Evolutionary conservation across 768 basidiomycete species (phyloP), one percentile per base, ranked within the genome.

Genomic region (Amanita thiersii): DNA sequence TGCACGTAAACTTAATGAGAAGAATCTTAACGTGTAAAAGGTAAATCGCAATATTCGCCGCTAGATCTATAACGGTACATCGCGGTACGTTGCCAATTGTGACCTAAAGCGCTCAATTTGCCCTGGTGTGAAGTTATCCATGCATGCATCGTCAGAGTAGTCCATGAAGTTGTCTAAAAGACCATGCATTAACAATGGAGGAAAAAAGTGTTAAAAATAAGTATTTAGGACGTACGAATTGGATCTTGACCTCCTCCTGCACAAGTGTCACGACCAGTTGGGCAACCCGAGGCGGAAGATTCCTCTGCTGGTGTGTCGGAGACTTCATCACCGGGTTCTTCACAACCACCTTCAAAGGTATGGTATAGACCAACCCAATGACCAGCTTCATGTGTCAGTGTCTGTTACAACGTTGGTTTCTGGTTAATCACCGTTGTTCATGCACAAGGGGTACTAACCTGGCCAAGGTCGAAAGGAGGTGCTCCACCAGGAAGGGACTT

Each of bases 351-450:
- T 52, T 78, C 69, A 69, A 75, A 77, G 18, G 75, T 74, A 59
- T 77, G 74, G 57, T 66, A 77, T 19, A 77, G 63, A 19, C 76
- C 75, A 45, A 74, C 59, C 75, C 76, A 79, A 58, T 77, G 75
- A n/a, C 75, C 73, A 37, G 65, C 68, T 55, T 79, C 77, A 51
- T 79, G 77, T 10, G 68, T 73, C 45, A 72, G 50, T 32, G 72
- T 79, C 6, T 7, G 7, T n/a, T n/a, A n/a, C 26, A n/a, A n/a
- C n/a, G n/a, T n/a, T n/a, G n/a, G n/a, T n/a, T n/a, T n/a, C n/a
- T n/a, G n/a, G n/a, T n/a, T n/a, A n/a, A n/a, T n/a, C n/a, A n/a
- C n/a, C n/a, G n/a, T n/a, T n/a, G n/a, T n/a, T n/a, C n/a, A n/a
- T n/a, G n/a, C n/a, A n/a, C n/a, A n/a, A n/a, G n/a, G n/a, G n/a